These are phyloP conservation scores for Leccinum obscurum DNA, from an alignment of 768 basidiomycete genomes.

Conservation along the genomic window DNA sequence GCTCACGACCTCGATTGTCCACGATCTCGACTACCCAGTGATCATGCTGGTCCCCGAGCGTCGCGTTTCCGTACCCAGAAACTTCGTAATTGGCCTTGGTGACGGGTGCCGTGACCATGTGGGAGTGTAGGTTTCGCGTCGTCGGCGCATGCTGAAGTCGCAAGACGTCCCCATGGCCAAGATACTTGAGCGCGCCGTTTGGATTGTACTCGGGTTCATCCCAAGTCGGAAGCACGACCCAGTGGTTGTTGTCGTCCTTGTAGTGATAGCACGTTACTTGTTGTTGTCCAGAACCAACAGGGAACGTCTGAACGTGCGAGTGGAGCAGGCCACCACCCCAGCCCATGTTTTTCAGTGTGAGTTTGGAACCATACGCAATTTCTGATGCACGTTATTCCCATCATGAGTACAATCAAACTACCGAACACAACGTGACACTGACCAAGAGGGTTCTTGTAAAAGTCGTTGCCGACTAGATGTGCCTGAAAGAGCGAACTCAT, in stretches of 20 bases:
- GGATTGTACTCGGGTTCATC: conserved; percentile 65
- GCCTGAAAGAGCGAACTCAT: conserved; percentile 99
- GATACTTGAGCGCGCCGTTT: conserved; percentile 63
- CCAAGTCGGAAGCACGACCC: conserved; percentile 82
- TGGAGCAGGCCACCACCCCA: conserved; percentile 97
- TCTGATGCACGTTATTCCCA: conserved; percentile 44
- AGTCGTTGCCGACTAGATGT: conserved; percentile 92
- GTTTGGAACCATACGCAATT: conserved; percentile 83
- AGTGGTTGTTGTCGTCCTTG: conserved; percentile 98
- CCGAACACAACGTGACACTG: conserved; percentile 17
- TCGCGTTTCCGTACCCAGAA: conserved; percentile 89
- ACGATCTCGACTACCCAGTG: conserved; percentile 94
- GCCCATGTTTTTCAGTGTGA: conserved; percentile 96
- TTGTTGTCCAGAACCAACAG: conserved; percentile 88
- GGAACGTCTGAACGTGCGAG: conserved; percentile 95
- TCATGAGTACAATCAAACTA: conserved; percentile 1
- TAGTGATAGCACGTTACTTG: conserved; percentile 99
- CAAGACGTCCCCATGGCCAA: conserved; percentile 75
- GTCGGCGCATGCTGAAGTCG: conserved; percentile 84
- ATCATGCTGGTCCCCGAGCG: conserved; percentile 56
- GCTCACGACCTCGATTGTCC: conserved; percentile 75
- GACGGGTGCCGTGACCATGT: conserved; percentile 82
- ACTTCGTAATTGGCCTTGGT: conserved; percentile 91
- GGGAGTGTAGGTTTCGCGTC: conserved; percentile 90
- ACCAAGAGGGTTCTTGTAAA: conserved; percentile 88